A percentile compares a stretch with the other conserved stretches of the same genome.
phyloP scores from a whole-genome alignment of 148 eudicot genomes.

The Mesembryanthemum crystallinum region DNA sequence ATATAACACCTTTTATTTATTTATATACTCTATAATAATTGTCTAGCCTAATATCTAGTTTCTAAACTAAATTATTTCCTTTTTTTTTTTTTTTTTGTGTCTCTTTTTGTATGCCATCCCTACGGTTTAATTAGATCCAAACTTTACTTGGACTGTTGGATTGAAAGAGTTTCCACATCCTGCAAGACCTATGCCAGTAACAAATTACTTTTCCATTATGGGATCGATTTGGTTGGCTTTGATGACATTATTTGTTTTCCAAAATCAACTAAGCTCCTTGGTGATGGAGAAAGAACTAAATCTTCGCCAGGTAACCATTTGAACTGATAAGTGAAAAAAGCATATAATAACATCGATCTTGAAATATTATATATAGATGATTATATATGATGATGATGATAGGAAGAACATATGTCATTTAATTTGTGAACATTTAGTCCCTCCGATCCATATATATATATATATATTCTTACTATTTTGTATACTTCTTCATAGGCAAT shows the following conservation, averaged over 20 bases:
- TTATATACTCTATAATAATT: too few relatives aligned
- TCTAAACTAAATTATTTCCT: background rate
- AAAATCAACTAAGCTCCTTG: slow-evolving; percentile 59
- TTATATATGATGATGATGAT: too few relatives aligned
- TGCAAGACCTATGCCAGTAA: background rate
- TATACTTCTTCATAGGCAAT: slow-evolving; percentile 45
- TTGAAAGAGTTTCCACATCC: slow-evolving; percentile 2
- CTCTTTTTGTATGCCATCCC: background rate
- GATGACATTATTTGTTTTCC: slow-evolving; percentile 47
- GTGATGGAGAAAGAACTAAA: slow-evolving; percentile 67
- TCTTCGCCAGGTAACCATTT: slow-evolving; percentile 61
- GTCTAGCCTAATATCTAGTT: background rate
- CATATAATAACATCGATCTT: too few relatives aligned
- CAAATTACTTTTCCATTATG: background rate
- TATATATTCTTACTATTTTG: background rate
- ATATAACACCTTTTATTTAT: too few relatives aligned
- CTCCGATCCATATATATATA: too few relatives aligned
- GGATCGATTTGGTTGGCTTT: background rate
- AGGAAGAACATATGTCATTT: too few relatives aligned
- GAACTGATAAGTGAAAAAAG: background rate
- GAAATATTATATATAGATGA: too few relatives aligned
- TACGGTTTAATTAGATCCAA: slow-evolving; percentile 3
- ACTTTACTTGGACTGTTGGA: background rate
- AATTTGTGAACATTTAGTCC: too few relatives aligned
- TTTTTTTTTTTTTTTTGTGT: background rate